Percentiles rank a stretch among this genome's conserved stretches.
Conservation (phyloP, 1,139 yeast species). For the Hyphopichia fennica region DNA sequence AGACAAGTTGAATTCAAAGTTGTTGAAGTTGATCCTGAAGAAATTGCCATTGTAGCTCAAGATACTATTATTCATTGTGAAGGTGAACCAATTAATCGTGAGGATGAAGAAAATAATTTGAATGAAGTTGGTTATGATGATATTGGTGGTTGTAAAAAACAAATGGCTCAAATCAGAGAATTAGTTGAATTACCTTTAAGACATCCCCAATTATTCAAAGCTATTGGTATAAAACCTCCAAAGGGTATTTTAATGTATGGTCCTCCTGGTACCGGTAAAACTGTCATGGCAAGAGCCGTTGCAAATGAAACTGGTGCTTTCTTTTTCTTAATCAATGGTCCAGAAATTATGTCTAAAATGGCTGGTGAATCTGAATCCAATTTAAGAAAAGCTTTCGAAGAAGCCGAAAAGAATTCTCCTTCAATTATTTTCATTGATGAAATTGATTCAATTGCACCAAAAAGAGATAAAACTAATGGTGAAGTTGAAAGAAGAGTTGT, state of each 20-base stretch:
- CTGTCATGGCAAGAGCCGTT: constrained; percentile 99
- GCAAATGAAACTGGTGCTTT: constrained; percentile 99
- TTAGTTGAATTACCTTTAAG: constrained; percentile 94
- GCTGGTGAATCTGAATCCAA: constrained; percentile 99
- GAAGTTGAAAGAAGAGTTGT: constrained; percentile 97
- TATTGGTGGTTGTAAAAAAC: constrained; percentile 98
- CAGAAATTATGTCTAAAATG: constrained; percentile 99
- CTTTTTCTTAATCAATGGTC: constrained; percentile 96
- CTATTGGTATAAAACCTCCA: constrained; percentile 97
- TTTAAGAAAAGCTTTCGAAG: constrained; percentile 96
- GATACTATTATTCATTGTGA: constrained; percentile 98
- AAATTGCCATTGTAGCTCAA: constrained; percentile 96
- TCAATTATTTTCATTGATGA: constrained; percentile 97
- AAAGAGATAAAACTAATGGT: constrained; percentile 99
- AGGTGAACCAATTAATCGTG: constrained; percentile 98
- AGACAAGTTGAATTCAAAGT: constrained; percentile 98
- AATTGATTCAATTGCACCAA: constrained; percentile 98
- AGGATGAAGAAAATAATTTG: constrained; percentile 95
- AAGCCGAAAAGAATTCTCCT: constrained; percentile 98
- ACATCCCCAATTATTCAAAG: constrained; percentile 95
- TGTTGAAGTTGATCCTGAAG: constrained; percentile 97
- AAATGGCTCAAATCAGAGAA: constrained; percentile 98
- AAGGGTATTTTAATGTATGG: constrained; percentile 97
- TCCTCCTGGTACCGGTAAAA: constrained; percentile 98
- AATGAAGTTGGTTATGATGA: constrained; percentile 98